phyloP scores from a whole-genome alignment of 495 filamentous ascomycete species.

The Penicillium silybi region DNA sequence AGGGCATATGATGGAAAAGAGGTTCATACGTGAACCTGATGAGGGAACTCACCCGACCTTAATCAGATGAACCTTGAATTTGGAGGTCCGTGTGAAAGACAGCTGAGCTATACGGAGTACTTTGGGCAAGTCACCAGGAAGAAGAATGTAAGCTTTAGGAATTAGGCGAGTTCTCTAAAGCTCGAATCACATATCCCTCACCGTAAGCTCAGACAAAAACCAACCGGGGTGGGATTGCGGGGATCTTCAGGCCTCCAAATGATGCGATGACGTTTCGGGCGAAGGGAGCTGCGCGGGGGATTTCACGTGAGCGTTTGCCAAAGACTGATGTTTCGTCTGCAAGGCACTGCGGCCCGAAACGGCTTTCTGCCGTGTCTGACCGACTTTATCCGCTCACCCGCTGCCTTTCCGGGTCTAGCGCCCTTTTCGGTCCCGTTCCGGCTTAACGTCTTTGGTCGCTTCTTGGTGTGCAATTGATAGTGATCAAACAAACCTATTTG shows the following conservation, averaged over 20 bases:
- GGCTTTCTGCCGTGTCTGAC: neutral
- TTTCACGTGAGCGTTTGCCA: conserved; percentile 14
- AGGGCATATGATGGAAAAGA: neutral
- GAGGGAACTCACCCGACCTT: conserved; percentile 10
- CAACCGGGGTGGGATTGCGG: neutral
- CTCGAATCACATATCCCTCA: neutral
- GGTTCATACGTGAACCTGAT: neutral
- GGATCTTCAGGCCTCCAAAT: neutral
- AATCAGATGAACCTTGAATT: conserved; percentile 2
- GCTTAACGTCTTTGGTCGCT: too few species aligned
- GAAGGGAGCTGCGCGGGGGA: conserved; percentile 30
- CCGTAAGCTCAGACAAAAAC: neutral
- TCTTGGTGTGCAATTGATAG: too few species aligned
- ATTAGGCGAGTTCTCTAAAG: neutral
- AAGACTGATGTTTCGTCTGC: too few species aligned
- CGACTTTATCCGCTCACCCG: too few species aligned
- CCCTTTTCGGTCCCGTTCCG: too few species aligned
- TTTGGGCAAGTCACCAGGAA: neutral
- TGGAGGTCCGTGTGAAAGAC: neutral
- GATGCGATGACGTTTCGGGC: conserved; percentile 35
- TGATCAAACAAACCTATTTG: too few species aligned
- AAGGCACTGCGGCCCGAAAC: neutral
- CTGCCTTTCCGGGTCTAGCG: too few species aligned
- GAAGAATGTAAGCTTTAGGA: neutral
- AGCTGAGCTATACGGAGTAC: conserved; percentile 1